Percentiles rank a stretch among this genome's conserved stretches.
These are phyloP conservation scores for Kodamaea sp. DNA, from an alignment of 1,139 yeast species.

Conservation along the genomic window DNA sequence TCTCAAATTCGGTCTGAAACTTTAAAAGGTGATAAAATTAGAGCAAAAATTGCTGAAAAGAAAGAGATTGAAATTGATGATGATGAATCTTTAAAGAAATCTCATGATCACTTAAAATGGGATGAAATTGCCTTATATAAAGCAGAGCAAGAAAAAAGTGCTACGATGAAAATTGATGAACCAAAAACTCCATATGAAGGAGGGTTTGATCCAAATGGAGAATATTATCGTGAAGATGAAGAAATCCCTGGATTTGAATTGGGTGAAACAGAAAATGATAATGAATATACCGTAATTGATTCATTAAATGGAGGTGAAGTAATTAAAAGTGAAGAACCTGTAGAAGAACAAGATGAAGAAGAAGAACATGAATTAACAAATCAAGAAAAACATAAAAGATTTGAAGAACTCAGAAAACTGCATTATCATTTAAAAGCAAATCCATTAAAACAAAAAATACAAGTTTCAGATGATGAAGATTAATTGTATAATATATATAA, in stretches of 20 bases:
- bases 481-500: neutral
- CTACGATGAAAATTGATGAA: constrained; percentile 86
- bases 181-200: constrained; percentile 98
- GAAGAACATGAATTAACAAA: constrained; percentile 43
- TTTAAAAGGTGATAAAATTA: constrained; percentile 36
- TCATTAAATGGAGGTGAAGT: constrained; percentile 42
- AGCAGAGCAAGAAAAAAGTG: constrained; percentile 65
- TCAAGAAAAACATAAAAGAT: constrained; percentile 61
- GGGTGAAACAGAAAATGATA: constrained; percentile 45
- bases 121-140: constrained; percentile 66
- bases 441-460: constrained; percentile 41
- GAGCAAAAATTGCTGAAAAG: constrained; percentile 37
- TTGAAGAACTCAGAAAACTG: constrained; percentile 71
- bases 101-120: constrained; percentile 53
- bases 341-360: constrained; percentile 30
- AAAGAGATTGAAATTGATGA: constrained; percentile 12
- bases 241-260: constrained; percentile 39
- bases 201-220: constrained; percentile 80
- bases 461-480: constrained; percentile 21
- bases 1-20: constrained; percentile 33
- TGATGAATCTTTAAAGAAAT: neutral
- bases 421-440: constrained; percentile 73
- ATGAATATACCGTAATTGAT: constrained; percentile 30
- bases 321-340: constrained; percentile 18
- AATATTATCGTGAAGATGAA: constrained; percentile 65